phyloP scores from a whole-genome alignment of 2,329 filamentous ascomycete species.

The Phialemonium atrogriseum region DNA sequence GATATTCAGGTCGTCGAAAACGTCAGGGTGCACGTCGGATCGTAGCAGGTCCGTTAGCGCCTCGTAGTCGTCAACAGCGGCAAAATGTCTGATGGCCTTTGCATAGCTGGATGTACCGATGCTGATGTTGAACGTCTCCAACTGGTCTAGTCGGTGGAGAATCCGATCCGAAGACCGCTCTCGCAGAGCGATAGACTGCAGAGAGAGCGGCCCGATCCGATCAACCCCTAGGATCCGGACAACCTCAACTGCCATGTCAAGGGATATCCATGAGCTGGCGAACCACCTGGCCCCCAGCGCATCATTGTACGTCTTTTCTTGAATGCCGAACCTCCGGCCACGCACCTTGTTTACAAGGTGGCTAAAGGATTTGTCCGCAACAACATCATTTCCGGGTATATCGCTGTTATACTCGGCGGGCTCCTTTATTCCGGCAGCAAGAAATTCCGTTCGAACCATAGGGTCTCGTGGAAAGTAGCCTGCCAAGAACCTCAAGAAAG shows the following conservation, averaged over 20 bases:
- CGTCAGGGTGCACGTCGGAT: constrained; percentile 46
- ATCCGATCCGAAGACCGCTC: constrained; percentile 49
- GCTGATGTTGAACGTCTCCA: constrained; percentile 55
- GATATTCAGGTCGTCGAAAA: constrained; percentile 39
- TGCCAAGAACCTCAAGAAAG: constrained; percentile 39
- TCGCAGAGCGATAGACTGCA: constrained; percentile 69
- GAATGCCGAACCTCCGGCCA: constrained; percentile 28
- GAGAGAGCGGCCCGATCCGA: constrained; percentile 63
- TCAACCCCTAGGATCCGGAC: constrained; percentile 63
- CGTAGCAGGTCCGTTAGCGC: constrained; percentile 36
- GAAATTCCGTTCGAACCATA: constrained; percentile 1
- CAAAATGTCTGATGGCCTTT: constrained; percentile 56
- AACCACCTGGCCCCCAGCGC: constrained; percentile 71
- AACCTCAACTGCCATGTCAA: constrained; percentile 64
- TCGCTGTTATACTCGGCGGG: too few species aligned
- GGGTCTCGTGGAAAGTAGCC: constrained; percentile 31
- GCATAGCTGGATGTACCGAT: constrained; percentile 57
- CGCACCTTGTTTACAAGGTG: constrained; percentile 29
- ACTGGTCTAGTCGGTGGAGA: constrained; percentile 47
- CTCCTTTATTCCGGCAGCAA: neutral
- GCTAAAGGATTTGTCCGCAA: constrained; percentile 17
- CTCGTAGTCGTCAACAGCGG: constrained; percentile 42
- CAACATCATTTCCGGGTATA: too few species aligned
- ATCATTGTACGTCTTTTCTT: constrained; percentile 51
- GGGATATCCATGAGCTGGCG: constrained; percentile 60